A percentile compares a stretch with the other conserved stretches of the same genome.
Evolutionary conservation across 352 stramenopile genomes (phyloP).

Genomic region (Phytopythium cucurbitacearum): DNA sequence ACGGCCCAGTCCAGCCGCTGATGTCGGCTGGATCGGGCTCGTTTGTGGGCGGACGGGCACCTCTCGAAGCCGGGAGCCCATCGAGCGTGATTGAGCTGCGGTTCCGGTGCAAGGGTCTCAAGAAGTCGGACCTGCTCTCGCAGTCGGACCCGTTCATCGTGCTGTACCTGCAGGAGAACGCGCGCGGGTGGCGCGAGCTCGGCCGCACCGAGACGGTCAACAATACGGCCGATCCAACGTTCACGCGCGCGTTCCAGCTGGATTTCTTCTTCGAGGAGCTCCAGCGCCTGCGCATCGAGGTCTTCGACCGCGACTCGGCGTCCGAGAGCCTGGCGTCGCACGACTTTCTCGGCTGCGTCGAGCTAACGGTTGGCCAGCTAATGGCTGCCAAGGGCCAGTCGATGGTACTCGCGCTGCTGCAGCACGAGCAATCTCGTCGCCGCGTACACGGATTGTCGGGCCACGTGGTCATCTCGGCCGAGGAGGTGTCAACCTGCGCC

Average conservation of each 20-base stretch:
- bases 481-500: constrained; percentile 62
- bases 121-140: constrained; percentile 66
- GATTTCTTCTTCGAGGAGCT: constrained; percentile 84
- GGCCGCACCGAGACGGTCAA: constrained; percentile 73
- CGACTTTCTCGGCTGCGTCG: constrained; percentile 72
- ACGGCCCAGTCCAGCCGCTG: constrained; percentile 28
- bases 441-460: constrained; percentile 45
- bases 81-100: constrained; percentile 67
- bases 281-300: constrained; percentile 69
- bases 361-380: constrained; percentile 75
- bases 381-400: constrained; percentile 63
- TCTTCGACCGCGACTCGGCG: constrained; percentile 72
- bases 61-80: constrained; percentile 17
- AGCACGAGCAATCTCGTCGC: constrained; percentile 28
- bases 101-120: constrained; percentile 64
- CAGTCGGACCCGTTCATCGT: constrained; percentile 77
- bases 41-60: constrained; percentile 12
- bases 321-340: constrained; percentile 56
- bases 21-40: constrained; percentile 9
- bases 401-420: constrained; percentile 48
- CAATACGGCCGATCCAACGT: constrained; percentile 64
- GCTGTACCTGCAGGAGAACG: constrained; percentile 58
- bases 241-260: constrained; percentile 64
- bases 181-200: constrained; percentile 53
- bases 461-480: constrained; percentile 60